Evolutionary conservation across 257 asterid species (phyloP), one percentile per base, ranked within the genome.

Genomic region (Forsythia suspensa): DNA sequence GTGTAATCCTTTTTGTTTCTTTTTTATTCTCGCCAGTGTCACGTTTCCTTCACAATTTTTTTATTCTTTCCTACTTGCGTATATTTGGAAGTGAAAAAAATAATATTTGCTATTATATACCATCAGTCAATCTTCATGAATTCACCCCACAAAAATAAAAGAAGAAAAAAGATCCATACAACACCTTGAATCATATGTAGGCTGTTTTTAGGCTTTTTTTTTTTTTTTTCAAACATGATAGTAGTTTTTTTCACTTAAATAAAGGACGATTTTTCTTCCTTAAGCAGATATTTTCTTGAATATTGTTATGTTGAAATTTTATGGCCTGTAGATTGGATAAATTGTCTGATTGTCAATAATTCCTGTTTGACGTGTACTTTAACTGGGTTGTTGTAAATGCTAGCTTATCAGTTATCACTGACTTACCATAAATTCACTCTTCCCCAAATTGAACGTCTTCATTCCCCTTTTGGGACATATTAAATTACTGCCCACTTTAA

Each of bases 211-310:
- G 36, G 67, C 67, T 59, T 59, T 5, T 21, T 21, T 20, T 18
- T 20, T 59, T 6, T 57, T 57, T 57, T 57, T 29, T 57, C 66
- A 1, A 6, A 18, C 29, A n/a, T 18, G 66, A 20, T 5, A 6
- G 24, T 18, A n/a, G 34, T 8, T 29, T 20, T 57, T 20, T 6
- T 11, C 10, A 57, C 9, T 18, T 15, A 3, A 13, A 51, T 51
- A 15, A 51, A 13, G 18, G 44, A 70, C 40, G 63, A 59, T 59
- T 48, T 39, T 18, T 38, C 24, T 36, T 12, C 34, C 36, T 9
- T 70, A 21, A 63, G 79, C 44, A 55, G 63, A 40, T 76, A 63
- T 76, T 42, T 42, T 65, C 46, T 13, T 24, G 20, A 61, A 34
- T 4, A 24, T 15, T 29, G 34, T 29, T 29, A 29, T 29, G 34